Base-by-base conservation (phyloP, 805 yeast species). In the Monosporozyma aquatica region DNA sequence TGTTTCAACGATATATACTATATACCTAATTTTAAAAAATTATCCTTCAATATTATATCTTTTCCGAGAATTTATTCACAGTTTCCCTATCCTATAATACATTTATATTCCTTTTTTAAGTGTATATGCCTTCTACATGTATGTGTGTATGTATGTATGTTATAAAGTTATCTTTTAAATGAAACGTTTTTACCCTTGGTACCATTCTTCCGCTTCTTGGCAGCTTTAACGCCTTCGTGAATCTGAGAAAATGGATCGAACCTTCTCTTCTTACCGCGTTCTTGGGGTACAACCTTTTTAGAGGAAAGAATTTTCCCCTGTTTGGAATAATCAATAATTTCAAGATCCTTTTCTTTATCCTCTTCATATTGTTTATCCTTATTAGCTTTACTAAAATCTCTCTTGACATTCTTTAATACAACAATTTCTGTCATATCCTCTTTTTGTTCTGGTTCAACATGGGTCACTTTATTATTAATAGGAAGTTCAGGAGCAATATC, bases 171-270 rank as follows among this genome's bases (percentile, higher is more conserved):
- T 50, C 48, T 49, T 37, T 59, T 59, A 38, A 57, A 59, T 8
- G 64, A 55, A 9, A 52, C 51, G 35, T 56, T 61, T 29, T 52
- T 56, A 28, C 58, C 60, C 36, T 46, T 52, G 4, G 55, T 51
- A 27, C 51, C 50, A 15, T 46, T 43, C 25, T 43, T 51, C 36
- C 56, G 54, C 47, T 67, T 74, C 61, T 74, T 78, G 6, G 74
- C 71, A n/a, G 72, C 70, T 49, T 62, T 63, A 7, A 82, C 82
- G 1, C 78, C 82, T 14, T 68, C 49, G 22, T 68, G 61, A 5
- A 62, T 65, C 36, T 65, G 67, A 15, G 70, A 58, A 48, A 78
- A 81, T 4, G 87, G 87, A 60, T 81, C 81, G 48, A 75, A 81
- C 7, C 71, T 61, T 51, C 71, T 70, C 55, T 70, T 71, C 38